Evolutionary conservation across 208 protist genomes (phyloP).

Genomic region (Angomonas desouzai): DNA sequence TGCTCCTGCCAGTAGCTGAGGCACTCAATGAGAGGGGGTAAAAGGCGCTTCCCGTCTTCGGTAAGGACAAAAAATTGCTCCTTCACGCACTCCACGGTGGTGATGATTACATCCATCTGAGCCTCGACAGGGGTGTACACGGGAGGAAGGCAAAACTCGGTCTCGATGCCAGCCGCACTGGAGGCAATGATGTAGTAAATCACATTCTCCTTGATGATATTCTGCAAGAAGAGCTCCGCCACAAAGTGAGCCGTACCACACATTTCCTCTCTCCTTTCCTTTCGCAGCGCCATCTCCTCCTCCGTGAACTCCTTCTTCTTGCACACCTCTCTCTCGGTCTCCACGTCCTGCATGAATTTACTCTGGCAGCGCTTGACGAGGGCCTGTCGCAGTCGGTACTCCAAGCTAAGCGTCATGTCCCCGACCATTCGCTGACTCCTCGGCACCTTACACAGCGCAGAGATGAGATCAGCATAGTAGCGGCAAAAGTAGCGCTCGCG

Average conservation of each 20-base stretch:
- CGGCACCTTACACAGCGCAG: slow-evolving; percentile 47
- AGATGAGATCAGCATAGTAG: slow-evolving; percentile 71
- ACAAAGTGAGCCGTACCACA: slow-evolving; percentile 79
- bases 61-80: slow-evolving; percentile 47
- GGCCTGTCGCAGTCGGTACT: slow-evolving; percentile 65
- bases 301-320: slow-evolving; percentile 15
- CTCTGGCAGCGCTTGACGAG: slow-evolving; percentile 63
- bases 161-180: slow-evolving; percentile 41
- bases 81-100: slow-evolving; percentile 36
- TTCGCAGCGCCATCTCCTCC: slow-evolving; percentile 24
- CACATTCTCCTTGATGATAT: slow-evolving; percentile 55
- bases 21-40: slow-evolving; percentile 34
- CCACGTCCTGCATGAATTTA: slow-evolving; percentile 46
- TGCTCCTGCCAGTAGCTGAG: slow-evolving; percentile 60
- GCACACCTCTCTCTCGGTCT: slow-evolving; percentile 10
- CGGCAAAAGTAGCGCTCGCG: slow-evolving; percentile 68
- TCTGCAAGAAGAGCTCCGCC: slow-evolving; percentile 64
- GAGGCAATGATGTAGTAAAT: slow-evolving; percentile 55
- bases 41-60: slow-evolving; percentile 28
- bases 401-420: slow-evolving; percentile 53
- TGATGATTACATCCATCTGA: slow-evolving; percentile 73
- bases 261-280: slow-evolving; percentile 51
- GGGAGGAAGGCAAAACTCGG: slow-evolving; percentile 43
- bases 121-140: slow-evolving; percentile 55
- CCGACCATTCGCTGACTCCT: slow-evolving; percentile 53